Percentiles rank a stretch among this genome's conserved stretches.
These are phyloP conservation scores for Gypsophila paniculata DNA, from an alignment of 179 eudicot genomes.

Conservation along the genomic window DNA sequence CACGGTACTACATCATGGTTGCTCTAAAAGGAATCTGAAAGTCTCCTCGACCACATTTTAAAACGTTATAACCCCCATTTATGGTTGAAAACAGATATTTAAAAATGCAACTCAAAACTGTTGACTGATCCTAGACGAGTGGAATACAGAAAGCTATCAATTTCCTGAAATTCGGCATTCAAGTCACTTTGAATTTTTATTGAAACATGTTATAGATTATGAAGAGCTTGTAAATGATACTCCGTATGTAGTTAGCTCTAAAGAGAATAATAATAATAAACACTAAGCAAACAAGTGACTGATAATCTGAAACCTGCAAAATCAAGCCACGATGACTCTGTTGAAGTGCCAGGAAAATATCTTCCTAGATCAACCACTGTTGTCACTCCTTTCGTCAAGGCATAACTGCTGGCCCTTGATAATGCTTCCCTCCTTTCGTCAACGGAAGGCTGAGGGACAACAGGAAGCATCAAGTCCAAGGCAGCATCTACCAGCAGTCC, in stretches of 20 bases:
- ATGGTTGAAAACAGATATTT: not conserved
- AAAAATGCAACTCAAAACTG: not conserved
- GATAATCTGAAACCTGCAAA: slow-evolving; percentile 54
- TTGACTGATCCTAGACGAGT: not conserved
- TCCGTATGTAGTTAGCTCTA: not conserved
- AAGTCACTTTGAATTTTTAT: not conserved
- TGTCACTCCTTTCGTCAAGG: slow-evolving; percentile 83
- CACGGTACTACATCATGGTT: not conserved
- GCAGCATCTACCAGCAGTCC: slow-evolving; percentile 95
- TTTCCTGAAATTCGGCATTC: not conserved
- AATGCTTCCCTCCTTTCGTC: slow-evolving; percentile 80
- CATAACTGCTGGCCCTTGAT: slow-evolving; percentile 62
- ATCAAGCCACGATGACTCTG: slow-evolving; percentile 77
- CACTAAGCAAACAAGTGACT: not conserved
- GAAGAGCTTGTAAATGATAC: not conserved
- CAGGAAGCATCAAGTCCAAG: slow-evolving; percentile 50
- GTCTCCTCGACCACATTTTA: not conserved
- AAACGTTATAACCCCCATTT: not conserved
- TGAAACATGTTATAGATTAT: not conserved
- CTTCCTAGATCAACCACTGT: slow-evolving; percentile 93
- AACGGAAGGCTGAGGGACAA: slow-evolving; percentile 61
- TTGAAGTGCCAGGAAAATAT: slow-evolving; percentile 73
- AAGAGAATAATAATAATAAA: not conserved
- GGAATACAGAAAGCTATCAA: not conserved
- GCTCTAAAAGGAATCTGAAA: not conserved